Evolutionary conservation across 2,329 filamentous ascomycete genomes (phyloP), one percentile per base, ranked within the genome.

Genomic region (Cladosporium sp.): DNA sequence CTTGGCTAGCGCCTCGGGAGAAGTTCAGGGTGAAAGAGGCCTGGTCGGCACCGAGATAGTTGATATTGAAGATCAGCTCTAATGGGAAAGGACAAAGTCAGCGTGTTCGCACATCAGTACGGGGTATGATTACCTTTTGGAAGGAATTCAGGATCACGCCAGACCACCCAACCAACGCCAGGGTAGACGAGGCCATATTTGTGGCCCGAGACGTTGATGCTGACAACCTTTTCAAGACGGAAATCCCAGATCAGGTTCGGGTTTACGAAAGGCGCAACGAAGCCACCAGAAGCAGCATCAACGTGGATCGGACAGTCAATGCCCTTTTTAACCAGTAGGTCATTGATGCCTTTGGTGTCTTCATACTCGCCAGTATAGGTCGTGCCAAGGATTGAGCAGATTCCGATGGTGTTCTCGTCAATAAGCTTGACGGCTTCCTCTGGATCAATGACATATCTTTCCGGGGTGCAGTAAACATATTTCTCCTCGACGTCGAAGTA

Each of bases 41-140:
- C 68, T 97, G 92, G 65, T 96, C 89, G 9, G 92, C 91, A 43
- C 92, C 92, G 5, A 96, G 85, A 72, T 97, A 97, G 78, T 96
- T 96, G 79, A 97, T 96, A 78, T 95, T 96, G 81, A 97, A 97
- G 62, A 97, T 89, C 18, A 96, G 83, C 63, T 96, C 91, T 66
- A 54, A 5, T 6, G 11, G 7, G 54, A 11, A n/a, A 8, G 7
- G 9, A 50, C n/a, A 33, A 15, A n/a, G 20, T 38, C 9, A 43
- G 11, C 39, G n/a, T n/a, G n/a, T n/a, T n/a, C n/a, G n/a, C n/a
- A n/a, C n/a, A n/a, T n/a, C n/a, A n/a, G n/a, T n/a, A n/a, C n/a
- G 27, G 30, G 27, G 8, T 22, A 8, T 29, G 36, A 15, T 27
- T 48, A 65, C 63, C 63, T 65, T 92, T 79, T 7, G 92, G 92